Conservation (phyloP, 305 asterid species). For the Fraxinus sp. region DNA sequence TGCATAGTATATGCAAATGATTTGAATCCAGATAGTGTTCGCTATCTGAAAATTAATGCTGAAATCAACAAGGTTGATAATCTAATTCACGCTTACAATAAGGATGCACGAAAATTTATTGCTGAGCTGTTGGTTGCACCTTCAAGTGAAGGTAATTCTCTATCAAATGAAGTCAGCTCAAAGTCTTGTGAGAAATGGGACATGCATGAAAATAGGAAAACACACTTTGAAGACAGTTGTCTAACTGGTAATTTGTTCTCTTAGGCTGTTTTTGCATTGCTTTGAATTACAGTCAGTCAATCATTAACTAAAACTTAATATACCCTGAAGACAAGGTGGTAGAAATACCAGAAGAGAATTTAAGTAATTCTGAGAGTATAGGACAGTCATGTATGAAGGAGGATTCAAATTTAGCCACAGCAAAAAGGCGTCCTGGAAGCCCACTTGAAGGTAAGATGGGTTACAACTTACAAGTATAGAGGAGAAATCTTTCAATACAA, state of each 20-base stretch:
- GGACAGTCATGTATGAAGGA: constrained; percentile 34
- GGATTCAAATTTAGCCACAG: constrained; percentile 33
- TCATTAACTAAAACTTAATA: constrained; percentile 23
- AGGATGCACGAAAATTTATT: constrained; percentile 75
- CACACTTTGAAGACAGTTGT: constrained; percentile 33
- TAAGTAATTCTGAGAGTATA: constrained; percentile 25
- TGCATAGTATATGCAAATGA: constrained; percentile 88
- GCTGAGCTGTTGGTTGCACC: constrained; percentile 58
- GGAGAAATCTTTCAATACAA: background rate
- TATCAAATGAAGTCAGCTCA: constrained; percentile 27
- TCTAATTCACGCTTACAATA: constrained; percentile 66
- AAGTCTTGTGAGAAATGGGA: constrained; percentile 36
- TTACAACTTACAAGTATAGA: background rate
- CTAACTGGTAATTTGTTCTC: constrained; percentile 35
- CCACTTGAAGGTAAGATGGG: constrained; percentile 46
- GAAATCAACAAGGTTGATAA: constrained; percentile 69
- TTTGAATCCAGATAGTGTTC: constrained; percentile 81
- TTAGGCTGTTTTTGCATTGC: constrained; percentile 10
- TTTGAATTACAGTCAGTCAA: constrained; percentile 15
- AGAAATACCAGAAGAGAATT: constrained; percentile 35
- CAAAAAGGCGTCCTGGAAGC: constrained; percentile 58
- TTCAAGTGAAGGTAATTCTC: constrained; percentile 44
- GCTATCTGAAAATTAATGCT: constrained; percentile 75
- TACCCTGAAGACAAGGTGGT: constrained; percentile 43
- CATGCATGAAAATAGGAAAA: constrained; percentile 27